phyloP scores from a whole-genome alignment of 768 basidiomycete species.

The Suillus plorans region DNA sequence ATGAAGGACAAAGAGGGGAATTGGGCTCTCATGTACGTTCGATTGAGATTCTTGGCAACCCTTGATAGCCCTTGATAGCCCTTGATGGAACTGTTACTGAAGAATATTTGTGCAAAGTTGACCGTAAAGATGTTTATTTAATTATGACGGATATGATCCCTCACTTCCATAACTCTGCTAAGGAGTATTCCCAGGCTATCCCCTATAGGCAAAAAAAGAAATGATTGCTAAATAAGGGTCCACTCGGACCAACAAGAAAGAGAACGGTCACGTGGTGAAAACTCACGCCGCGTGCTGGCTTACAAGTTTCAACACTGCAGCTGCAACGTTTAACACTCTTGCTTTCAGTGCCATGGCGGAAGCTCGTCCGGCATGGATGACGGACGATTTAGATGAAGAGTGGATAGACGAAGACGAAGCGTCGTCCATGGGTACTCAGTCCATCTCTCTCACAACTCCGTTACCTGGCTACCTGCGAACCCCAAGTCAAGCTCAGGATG shows the following conservation, averaged over 20 bases:
- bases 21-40: constrained; percentile 74
- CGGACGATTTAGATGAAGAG: constrained; percentile 88
- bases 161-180: background rate
- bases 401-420: constrained; percentile 68
- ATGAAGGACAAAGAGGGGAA: constrained; percentile 56
- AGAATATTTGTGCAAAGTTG: background rate
- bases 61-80: constrained; percentile 21
- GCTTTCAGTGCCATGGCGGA: constrained; percentile 6
- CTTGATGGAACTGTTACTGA: background rate
- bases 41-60: constrained; percentile 63
- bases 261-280: constrained; percentile 30
- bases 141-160: background rate
- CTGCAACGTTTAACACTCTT: constrained; percentile 8
- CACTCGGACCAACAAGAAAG: constrained; percentile 17
- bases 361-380: constrained; percentile 73
- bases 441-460: constrained; percentile 59
- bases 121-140: background rate
- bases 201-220: constrained; percentile 10
- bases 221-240: constrained; percentile 17
- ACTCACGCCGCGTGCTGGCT: background rate
- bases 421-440: constrained; percentile 43
- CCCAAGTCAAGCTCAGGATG: constrained; percentile 34
- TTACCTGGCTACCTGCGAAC: constrained; percentile 51
- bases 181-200: background rate
- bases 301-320: background rate